A percentile compares a stretch with the other conserved stretches of the same genome.
phyloP scores from a whole-genome alignment of 2,329 filamentous ascomycete genomes.

The Coniochaeta sp. region DNA sequence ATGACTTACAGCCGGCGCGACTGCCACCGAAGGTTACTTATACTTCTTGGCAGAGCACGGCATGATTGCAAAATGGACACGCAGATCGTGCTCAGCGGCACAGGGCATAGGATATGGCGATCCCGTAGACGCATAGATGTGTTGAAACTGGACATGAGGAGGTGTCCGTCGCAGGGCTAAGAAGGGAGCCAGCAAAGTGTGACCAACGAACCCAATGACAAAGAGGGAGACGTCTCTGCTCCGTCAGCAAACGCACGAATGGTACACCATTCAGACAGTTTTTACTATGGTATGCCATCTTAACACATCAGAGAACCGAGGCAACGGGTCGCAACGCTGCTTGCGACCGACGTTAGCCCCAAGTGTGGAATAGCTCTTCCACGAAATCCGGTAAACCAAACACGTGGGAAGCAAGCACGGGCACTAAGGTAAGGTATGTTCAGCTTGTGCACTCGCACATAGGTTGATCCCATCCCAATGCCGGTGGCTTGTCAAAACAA shows the following conservation, averaged over 20 bases:
- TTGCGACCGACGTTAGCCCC: too few relatives aligned
- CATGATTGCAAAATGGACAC: background rate
- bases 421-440: too few relatives aligned
- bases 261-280: background rate
- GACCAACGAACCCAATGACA: background rate
- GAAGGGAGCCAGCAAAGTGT: background rate
- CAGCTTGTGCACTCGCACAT: too few relatives aligned
- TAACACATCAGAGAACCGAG: background rate
- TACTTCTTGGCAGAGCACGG: slow-evolving; percentile 1
- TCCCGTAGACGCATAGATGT: background rate
- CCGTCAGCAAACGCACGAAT: background rate
- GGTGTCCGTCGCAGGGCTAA: background rate
- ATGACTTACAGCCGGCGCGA: background rate
- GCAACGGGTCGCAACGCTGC: background rate
- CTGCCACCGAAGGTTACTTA: background rate
- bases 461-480: too few relatives aligned
- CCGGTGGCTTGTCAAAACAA: background rate
- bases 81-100: background rate
- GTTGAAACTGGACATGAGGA: slow-evolving; percentile 2
- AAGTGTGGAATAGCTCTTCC: too few relatives aligned
- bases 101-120: slow-evolving; percentile 1
- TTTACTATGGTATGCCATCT: background rate
- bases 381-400: too few relatives aligned
- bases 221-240: background rate
- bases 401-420: too few relatives aligned